These are phyloP conservation scores for Pythium biforme DNA, from an alignment of 352 stramenopile genomes.

Conservation along the genomic window DNA sequence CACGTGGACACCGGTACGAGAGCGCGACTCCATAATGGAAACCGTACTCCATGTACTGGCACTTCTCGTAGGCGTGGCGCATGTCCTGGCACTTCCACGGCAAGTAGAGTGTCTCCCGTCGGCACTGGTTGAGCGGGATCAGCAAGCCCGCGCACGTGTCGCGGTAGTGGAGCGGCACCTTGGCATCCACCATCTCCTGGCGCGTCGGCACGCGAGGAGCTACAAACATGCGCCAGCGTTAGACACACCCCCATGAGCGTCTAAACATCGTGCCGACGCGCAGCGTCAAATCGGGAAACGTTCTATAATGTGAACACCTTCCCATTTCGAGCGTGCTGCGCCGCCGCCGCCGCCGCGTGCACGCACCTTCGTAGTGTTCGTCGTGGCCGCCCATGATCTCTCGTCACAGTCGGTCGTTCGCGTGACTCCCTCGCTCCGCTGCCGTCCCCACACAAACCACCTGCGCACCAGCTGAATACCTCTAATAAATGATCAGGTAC, in stretches of 20 bases:
- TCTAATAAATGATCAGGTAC: constrained; percentile 6
- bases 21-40: too few species aligned
- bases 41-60: constrained; percentile 94
- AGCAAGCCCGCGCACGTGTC: constrained; percentile 95
- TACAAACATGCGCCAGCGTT: constrained; percentile 21
- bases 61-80: constrained; percentile 98
- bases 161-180: constrained; percentile 92
- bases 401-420: constrained; percentile 18
- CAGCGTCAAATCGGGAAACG: too few species aligned
- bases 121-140: constrained; percentile 95
- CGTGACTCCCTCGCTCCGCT: constrained; percentile 15
- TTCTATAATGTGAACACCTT: too few species aligned
- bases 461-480: constrained; percentile 25
- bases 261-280: constrained; percentile 3
- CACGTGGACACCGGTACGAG: background rate
- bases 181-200: constrained; percentile 93
- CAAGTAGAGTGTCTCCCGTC: constrained; percentile 92
- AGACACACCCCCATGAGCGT: background rate
- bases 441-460: constrained; percentile 17
- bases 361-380: constrained; percentile 66
- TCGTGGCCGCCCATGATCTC: constrained; percentile 64
- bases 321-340: too few species aligned
- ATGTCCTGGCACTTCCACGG: constrained; percentile 96
- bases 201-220: constrained; percentile 72
- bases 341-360: background rate